phyloP scores from a whole-genome alignment of 2,329 filamentous ascomycete genomes.

The Colletotrichum sp. region DNA sequence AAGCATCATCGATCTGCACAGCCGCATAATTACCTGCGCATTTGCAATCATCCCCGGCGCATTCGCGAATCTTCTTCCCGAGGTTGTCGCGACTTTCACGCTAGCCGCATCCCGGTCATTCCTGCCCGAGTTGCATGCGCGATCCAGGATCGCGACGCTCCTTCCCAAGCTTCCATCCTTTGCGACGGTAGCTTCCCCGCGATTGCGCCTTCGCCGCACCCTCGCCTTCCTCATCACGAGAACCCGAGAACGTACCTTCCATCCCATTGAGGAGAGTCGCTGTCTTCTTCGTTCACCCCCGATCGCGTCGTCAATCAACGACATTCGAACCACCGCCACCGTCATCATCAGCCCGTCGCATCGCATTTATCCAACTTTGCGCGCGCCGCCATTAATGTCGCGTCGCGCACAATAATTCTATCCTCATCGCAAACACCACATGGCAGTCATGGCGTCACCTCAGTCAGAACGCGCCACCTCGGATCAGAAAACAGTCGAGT shows the following conservation, averaged over 20 bases:
- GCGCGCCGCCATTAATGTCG: constrained; percentile 39
- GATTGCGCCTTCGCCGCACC: not conserved
- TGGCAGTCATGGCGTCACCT: constrained; percentile 60
- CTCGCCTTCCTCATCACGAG: not conserved
- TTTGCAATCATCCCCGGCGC: not conserved
- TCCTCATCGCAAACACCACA: constrained; percentile 39
- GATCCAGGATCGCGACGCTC: not conserved
- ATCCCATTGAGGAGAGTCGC: not conserved
- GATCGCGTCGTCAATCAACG: not conserved
- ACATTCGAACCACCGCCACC: not conserved
- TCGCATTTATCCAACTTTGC: not conserved
- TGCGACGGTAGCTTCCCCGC: not conserved
- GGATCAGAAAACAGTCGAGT: constrained; percentile 53
- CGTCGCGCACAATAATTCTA: constrained; percentile 31
- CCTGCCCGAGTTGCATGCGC: not conserved
- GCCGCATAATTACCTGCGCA: not conserved
- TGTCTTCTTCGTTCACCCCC: not conserved
- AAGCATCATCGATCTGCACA: not conserved
- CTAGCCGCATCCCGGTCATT: not conserved
- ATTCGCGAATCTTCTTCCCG: not conserved
- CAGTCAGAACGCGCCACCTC: constrained; percentile 42
- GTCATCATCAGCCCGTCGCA: not conserved
- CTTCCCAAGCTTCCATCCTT: not conserved
- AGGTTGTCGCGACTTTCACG: not conserved
- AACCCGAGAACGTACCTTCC: not conserved